Evolutionary conservation across 352 stramenopile species (phyloP).

Genomic region (Bremia lactucae): DNA sequence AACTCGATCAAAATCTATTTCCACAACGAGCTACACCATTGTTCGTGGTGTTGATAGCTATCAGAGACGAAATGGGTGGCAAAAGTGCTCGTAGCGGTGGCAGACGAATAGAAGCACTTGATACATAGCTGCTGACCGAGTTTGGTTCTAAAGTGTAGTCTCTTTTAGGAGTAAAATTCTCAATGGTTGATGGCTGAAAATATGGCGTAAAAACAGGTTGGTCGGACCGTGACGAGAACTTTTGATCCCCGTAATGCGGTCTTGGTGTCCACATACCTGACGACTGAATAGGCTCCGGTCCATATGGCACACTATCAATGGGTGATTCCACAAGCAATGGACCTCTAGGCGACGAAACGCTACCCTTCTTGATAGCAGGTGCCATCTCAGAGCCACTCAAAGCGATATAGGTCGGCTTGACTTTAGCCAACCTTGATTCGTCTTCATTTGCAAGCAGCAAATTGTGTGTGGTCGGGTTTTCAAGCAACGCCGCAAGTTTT

Average conservation of each 20-base stretch:
- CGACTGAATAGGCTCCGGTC: constrained; percentile 2
- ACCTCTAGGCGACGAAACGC: constrained; percentile 18
- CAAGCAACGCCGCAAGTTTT: constrained; percentile 54
- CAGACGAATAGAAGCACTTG: constrained; percentile 11
- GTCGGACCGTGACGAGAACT: constrained; percentile 10
- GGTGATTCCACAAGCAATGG: constrained; percentile 15
- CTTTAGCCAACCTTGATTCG: constrained; percentile 3
- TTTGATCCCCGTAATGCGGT: constrained; percentile 3
- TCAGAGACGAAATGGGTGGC: constrained; percentile 48
- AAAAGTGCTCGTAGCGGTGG: constrained; percentile 31
- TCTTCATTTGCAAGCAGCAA: constrained; percentile 26
- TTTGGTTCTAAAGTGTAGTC: constrained; percentile 5
- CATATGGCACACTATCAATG: constrained; percentile 1
- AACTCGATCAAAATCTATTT: too few species aligned
- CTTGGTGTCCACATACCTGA: constrained; percentile 6
- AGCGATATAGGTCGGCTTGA: not conserved
- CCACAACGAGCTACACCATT: too few species aligned
- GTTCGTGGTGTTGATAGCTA: constrained; percentile 13
- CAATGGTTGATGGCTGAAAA: not conserved
- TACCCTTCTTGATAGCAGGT: constrained; percentile 2
- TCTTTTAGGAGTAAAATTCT: constrained; percentile 2
- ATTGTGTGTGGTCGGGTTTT: constrained; percentile 50
- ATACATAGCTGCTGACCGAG: constrained; percentile 1
- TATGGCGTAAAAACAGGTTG: constrained; percentile 11
- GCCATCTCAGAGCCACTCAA: constrained; percentile 5